Evolutionary conservation across 2,329 filamentous ascomycete species (phyloP).

Genomic region (Basipetospora chlamydospora): DNA sequence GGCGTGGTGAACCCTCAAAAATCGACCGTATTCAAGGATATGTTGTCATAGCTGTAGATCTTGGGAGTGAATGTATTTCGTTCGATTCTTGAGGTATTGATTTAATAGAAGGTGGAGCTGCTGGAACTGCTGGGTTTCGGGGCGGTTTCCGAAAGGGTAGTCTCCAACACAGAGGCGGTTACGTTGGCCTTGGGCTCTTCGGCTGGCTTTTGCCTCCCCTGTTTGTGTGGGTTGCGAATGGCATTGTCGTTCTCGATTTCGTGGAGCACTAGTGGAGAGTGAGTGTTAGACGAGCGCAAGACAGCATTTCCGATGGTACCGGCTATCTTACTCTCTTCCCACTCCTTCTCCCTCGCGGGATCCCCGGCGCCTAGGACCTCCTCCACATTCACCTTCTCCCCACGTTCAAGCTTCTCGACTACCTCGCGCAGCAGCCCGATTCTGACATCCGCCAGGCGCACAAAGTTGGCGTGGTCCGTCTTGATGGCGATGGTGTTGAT

Average conservation of each 20-base stretch:
- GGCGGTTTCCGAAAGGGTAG: conserved; percentile 11
- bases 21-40: conserved; percentile 37
- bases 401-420: conserved; percentile 52
- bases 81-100: too few relatives aligned
- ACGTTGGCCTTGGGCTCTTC: conserved; percentile 1
- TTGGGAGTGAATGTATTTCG: too few relatives aligned
- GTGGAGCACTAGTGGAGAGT: conserved; percentile 35
- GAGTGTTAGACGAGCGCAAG: background rate
- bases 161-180: too few relatives aligned
- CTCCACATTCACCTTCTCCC: conserved; percentile 75
- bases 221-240: conserved; percentile 30
- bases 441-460: conserved; percentile 63
- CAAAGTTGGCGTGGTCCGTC: conserved; percentile 58
- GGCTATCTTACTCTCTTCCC: conserved; percentile 59
- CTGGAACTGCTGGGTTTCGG: conserved; percentile 11
- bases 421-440: conserved; percentile 65
- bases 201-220: conserved; percentile 21
- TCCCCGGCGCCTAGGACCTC: conserved; percentile 67
- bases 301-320: background rate
- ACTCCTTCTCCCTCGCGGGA: conserved; percentile 59
- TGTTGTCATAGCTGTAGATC: conserved; percentile 44
- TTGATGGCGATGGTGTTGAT: conserved; percentile 80
- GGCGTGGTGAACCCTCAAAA: conserved; percentile 8
- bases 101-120: conserved; percentile 37
- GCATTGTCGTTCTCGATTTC: conserved; percentile 52